These are phyloP conservation scores for Pseudogymnoascus sp. DNA, from an alignment of 2,329 filamentous ascomycete genomes.

Conservation along the genomic window DNA sequence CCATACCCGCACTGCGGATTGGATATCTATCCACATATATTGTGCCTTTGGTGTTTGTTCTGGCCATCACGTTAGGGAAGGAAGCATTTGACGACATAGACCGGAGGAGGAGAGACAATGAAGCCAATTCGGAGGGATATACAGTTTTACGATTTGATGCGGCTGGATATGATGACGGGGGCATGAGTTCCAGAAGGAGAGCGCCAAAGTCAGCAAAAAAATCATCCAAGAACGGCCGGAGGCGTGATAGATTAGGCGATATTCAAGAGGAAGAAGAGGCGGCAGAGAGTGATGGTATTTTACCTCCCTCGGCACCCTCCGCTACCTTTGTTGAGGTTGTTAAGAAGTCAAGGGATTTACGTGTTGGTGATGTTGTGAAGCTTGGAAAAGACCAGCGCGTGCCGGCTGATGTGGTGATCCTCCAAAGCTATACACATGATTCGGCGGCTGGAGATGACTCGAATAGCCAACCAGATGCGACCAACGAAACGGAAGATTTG, in stretches of 20 bases:
- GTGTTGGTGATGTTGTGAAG: constrained; percentile 92
- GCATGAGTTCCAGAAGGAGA: constrained; percentile 33
- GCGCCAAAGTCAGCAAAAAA: constrained; percentile 39
- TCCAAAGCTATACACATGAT: constrained; percentile 70
- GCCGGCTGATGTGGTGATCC: constrained; percentile 85
- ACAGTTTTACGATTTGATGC: constrained; percentile 67
- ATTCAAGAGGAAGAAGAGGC: constrained; percentile 63
- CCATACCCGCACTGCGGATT: constrained; percentile 80
- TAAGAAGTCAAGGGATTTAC: constrained; percentile 80
- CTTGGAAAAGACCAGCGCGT: constrained; percentile 86
- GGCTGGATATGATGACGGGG: constrained; percentile 31
- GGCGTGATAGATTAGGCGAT: constrained; percentile 47
- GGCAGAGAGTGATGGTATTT: constrained; percentile 36
- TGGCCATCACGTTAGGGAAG: constrained; percentile 87
- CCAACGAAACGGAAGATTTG: constrained; percentile 20
- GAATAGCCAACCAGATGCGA: constrained; percentile 17
- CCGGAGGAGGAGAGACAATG: constrained; percentile 74
- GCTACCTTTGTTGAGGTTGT: constrained; percentile 56
- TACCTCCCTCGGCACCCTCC: constrained; percentile 35
- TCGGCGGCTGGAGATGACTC: constrained; percentile 28
- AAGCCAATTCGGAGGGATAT: constrained; percentile 90
- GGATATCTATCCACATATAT: constrained; percentile 94
- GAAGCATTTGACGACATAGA: constrained; percentile 93
- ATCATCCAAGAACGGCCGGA: constrained; percentile 33
- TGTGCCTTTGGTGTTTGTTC: constrained; percentile 83